These are phyloP conservation scores for Gnomoniopsis sp. DNA, from an alignment of 2,329 filamentous ascomycete genomes.

Conservation along the genomic window DNA sequence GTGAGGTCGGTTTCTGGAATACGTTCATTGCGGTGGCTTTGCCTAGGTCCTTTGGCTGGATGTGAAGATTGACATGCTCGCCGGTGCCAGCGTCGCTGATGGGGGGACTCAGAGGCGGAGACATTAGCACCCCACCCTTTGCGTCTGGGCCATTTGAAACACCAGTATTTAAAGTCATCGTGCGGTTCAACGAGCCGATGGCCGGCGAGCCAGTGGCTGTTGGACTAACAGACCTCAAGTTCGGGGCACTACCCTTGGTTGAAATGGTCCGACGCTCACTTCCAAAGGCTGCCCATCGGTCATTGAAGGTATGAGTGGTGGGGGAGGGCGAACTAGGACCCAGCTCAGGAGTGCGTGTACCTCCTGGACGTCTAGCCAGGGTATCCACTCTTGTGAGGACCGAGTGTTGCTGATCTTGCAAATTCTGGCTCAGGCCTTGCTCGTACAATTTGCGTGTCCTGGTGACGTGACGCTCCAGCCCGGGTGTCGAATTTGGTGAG, in stretches of 20 bases:
- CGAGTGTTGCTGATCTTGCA: constrained; percentile 76
- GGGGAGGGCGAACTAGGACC: constrained; percentile 44
- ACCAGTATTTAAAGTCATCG: constrained; percentile 28
- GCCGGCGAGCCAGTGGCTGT: constrained; percentile 32
- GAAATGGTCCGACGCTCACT: constrained; percentile 42
- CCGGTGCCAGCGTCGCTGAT: constrained; percentile 61
- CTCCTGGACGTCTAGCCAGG: constrained; percentile 57
- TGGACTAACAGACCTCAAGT: constrained; percentile 58
- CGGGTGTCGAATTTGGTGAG: constrained; percentile 35
- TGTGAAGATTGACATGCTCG: constrained; percentile 60
- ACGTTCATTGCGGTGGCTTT: constrained; percentile 71
- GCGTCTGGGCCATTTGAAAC: constrained; percentile 33
- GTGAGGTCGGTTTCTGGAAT: constrained; percentile 66
- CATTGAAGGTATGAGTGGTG: constrained; percentile 37
- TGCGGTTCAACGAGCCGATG: constrained; percentile 33
- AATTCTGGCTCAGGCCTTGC: constrained; percentile 73
- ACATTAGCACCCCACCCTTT: constrained; percentile 33
- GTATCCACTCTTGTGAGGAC: constrained; percentile 78
- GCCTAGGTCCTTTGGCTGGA: constrained; percentile 73
- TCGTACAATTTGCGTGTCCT: constrained; percentile 79
- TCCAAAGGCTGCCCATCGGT: constrained; percentile 35
- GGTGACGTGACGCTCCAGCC: constrained; percentile 62
- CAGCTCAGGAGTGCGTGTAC: constrained; percentile 49
- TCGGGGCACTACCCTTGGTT: constrained; percentile 63
- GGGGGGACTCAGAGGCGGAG: constrained; percentile 63